phyloP scores from a whole-genome alignment of 2,329 filamentous ascomycete genomes.

The Tolypocladium tropicale region DNA sequence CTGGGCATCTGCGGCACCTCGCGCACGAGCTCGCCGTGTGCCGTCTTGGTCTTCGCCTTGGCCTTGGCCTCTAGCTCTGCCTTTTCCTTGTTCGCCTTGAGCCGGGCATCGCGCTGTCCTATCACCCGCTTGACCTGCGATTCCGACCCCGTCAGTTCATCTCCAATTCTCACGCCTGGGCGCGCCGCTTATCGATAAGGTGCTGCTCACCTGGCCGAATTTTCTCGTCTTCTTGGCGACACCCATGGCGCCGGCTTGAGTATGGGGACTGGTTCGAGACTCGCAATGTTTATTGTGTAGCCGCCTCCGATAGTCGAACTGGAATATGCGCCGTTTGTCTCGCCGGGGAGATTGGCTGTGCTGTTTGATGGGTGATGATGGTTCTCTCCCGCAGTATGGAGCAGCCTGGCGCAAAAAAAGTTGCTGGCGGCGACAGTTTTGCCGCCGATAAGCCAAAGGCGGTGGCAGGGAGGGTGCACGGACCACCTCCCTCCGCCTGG shows the following conservation, averaged over 20 bases:
- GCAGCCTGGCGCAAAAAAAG: constrained; percentile 9
- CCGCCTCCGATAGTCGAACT: background rate
- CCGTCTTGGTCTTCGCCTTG: constrained; percentile 44
- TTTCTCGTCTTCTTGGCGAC: constrained; percentile 85
- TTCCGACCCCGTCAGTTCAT: constrained; percentile 6
- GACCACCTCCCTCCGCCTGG: constrained; percentile 7
- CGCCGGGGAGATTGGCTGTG: background rate
- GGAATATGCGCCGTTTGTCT: background rate
- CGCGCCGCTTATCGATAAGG: constrained; percentile 16
- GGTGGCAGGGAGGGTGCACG: constrained; percentile 19
- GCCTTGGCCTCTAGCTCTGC: constrained; percentile 47
- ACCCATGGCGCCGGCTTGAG: constrained; percentile 51
- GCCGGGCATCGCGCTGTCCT: constrained; percentile 65
- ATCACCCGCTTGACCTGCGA: constrained; percentile 70
- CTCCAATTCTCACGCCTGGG: background rate
- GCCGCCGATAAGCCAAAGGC: constrained; percentile 8
- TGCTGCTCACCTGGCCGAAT: constrained; percentile 54
- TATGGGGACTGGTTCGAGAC: background rate
- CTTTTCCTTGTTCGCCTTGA: constrained; percentile 71
- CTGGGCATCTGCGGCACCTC: constrained; percentile 77
- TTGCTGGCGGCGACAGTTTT: constrained; percentile 3
- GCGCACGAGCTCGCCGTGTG: constrained; percentile 53
- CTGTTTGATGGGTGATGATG: constrained; percentile 1
- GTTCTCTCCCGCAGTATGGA: background rate
- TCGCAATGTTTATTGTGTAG: background rate